Evolutionary conservation across 1,139 yeast genomes (phyloP), one percentile per base, ranked within the genome.

Genomic region (Cylindricascospora bacillispora): DNA sequence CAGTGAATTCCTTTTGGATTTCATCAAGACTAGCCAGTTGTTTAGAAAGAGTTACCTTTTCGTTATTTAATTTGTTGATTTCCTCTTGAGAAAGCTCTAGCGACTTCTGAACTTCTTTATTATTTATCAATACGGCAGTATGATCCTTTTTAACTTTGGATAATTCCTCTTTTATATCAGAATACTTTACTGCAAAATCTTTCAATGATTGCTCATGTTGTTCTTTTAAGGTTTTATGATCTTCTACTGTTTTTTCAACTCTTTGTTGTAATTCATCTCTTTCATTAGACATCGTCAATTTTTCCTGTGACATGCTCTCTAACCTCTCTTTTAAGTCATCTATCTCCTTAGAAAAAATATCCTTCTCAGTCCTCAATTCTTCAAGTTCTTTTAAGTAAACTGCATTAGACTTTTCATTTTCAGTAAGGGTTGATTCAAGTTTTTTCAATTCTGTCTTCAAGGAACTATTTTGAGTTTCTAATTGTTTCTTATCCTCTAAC

Each of bases 401-500:
- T 5, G 25, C 26, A 12, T 27, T 27, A 14, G 23, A 19, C 5
- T 17, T 13, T 6, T 17, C 10, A 17, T 17, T 10, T 6, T 10
- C 10, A 6, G 10, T 6, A 6, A 6, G 20, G 6, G 6, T 17
- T 17, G 20, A 17, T 21, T 27, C 29, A 10, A 24, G 34, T 7
- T 10, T 6, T 5, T 31, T 28, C 10, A 31, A 4, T n/a, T 27
- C 13, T 2, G 14, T 17, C 18, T 34, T 38, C 5, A 29, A 13
- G 1, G 23, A 19, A 3, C 17, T 15, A 17, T 35, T 36, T 15
- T 34, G 32, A 1, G 29, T 22, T 4, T 30, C 28, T 3, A 26
- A 26, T n/a, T 30, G 26, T 11, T 26, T 28, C 4, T 28, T 7
- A 10, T 33, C 30, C 15, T 33, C 31, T 10, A 35, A 30, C 10